Conservation (phyloP, 2,329 filamentous ascomycete genomes). For the Sporothrix dimorphospora region DNA sequence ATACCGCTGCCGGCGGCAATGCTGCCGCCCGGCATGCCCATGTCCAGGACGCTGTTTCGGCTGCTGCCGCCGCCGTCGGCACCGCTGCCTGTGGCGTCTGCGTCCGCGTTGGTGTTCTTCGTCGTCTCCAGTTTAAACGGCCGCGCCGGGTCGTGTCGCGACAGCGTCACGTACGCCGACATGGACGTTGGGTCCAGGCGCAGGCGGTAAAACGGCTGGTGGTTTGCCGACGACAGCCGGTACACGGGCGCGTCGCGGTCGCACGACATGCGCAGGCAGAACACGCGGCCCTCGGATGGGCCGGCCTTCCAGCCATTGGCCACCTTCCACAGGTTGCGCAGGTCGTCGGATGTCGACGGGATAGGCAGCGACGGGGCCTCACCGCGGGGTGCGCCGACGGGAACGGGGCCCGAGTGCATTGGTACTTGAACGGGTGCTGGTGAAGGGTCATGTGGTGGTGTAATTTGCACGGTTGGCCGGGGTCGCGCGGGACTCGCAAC, state of each 20-base stretch:
- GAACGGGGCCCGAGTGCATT: neutral
- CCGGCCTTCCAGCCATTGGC: slow-evolving; percentile 71
- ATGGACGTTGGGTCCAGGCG: slow-evolving; percentile 65
- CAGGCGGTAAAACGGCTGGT: slow-evolving; percentile 71
- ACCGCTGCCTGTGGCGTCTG: slow-evolving; percentile 33
- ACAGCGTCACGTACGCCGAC: slow-evolving; percentile 63
- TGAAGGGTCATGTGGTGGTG: neutral
- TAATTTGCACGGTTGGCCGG: neutral
- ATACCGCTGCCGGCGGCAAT: slow-evolving; percentile 22
- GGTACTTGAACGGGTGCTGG: neutral
- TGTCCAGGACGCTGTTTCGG: slow-evolving; percentile 37
- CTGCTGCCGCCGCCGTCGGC: slow-evolving; percentile 37
- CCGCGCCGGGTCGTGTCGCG: slow-evolving; percentile 63
- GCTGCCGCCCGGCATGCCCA: slow-evolving; percentile 29
- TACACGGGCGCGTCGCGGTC: slow-evolving; percentile 67
- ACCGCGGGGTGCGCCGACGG: neutral
- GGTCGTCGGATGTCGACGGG: slow-evolving; percentile 61
- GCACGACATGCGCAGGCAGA: slow-evolving; percentile 60
- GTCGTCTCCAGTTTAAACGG: slow-evolving; percentile 47
- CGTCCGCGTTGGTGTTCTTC: slow-evolving; percentile 44
- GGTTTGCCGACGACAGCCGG: slow-evolving; percentile 61
- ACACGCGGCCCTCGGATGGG: slow-evolving; percentile 59
- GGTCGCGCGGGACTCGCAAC: neutral
- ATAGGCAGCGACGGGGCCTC: slow-evolving; percentile 31
- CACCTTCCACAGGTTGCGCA: slow-evolving; percentile 69